Percentiles rank a stretch among this genome's conserved stretches.
Conservation (phyloP, 768 basidiomycete species). For the Lactarius pseudohatsudake region DNA sequence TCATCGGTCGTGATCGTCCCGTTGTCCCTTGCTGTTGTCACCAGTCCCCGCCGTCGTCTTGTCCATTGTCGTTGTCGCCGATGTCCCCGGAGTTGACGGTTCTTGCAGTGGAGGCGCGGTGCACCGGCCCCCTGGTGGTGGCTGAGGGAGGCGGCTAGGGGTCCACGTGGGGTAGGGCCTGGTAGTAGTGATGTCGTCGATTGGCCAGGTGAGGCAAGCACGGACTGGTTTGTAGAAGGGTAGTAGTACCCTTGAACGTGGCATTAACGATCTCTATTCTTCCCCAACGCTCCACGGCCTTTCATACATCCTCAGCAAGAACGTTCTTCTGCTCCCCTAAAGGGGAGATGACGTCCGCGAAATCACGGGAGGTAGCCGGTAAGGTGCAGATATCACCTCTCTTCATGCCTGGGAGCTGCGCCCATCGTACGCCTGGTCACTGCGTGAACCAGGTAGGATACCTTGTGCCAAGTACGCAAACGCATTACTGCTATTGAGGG, state of each 20-base stretch:
- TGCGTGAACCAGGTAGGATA: slow-evolving; percentile 57
- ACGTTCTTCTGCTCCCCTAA: slow-evolving; percentile 55
- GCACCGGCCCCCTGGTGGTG: too few species aligned
- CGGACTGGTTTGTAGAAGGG: too few species aligned
- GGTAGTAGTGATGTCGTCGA: too few species aligned
- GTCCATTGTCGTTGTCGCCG: too few species aligned
- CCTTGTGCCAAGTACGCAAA: slow-evolving; percentile 83
- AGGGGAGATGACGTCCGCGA: slow-evolving; percentile 46
- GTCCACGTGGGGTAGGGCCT: too few species aligned
- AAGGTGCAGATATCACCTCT: slow-evolving; percentile 46
- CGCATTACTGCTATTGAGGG: slow-evolving; percentile 79
- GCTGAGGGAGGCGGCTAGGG: too few species aligned
- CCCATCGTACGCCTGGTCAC: slow-evolving; percentile 47
- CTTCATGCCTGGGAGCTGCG: slow-evolving; percentile 78
- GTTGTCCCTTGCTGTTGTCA: too few species aligned
- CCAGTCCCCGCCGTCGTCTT: too few species aligned
- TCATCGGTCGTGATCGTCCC: too few species aligned
- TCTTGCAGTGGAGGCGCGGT: too few species aligned
- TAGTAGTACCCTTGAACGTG: slow-evolving; percentile 85
- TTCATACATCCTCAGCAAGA: slow-evolving; percentile 53
- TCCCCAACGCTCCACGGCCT: slow-evolving; percentile 71
- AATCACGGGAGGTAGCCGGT: slow-evolving; percentile 42
- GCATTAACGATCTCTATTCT: slow-evolving; percentile 77
- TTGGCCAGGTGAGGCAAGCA: too few species aligned
- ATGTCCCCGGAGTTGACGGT: too few species aligned